These are phyloP conservation scores for Botryotinia calthae DNA, from an alignment of 2,329 filamentous ascomycete species.

Conservation along the genomic window DNA sequence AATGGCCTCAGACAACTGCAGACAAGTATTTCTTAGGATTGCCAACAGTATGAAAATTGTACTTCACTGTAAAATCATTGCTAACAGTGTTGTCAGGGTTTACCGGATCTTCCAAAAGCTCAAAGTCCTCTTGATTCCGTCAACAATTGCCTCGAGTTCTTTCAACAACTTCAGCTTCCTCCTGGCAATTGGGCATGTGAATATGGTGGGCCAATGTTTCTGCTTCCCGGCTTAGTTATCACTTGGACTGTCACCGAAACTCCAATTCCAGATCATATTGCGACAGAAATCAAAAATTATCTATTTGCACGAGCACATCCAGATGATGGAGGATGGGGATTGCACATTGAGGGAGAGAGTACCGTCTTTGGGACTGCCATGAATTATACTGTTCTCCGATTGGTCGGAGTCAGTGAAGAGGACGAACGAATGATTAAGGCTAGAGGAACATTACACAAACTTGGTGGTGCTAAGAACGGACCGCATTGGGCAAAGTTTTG, in stretches of 20 bases:
- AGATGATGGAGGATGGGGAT: constrained; percentile 91
- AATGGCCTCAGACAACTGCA: constrained; percentile 84
- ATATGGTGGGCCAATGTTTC: constrained; percentile 96
- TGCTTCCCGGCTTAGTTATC: constrained; percentile 81
- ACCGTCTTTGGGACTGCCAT: constrained; percentile 86
- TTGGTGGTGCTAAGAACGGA: constrained; percentile 78
- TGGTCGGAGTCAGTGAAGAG: constrained; percentile 80
- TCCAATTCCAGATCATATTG: constrained; percentile 74
- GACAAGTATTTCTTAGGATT: constrained; percentile 87
- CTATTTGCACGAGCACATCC: constrained; percentile 74
- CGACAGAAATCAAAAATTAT: constrained; percentile 91
- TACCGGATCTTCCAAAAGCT: constrained; percentile 68
- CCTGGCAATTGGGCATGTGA: constrained; percentile 96
- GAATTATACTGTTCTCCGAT: constrained; percentile 79
- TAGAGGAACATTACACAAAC: constrained; percentile 73
- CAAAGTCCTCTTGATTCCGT: constrained; percentile 74
- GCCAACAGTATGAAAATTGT: constrained; percentile 59
- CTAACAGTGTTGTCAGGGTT: constrained; percentile 52
- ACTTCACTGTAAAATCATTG: neutral
- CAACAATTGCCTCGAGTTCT: constrained; percentile 81
- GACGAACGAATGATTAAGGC: constrained; percentile 85
- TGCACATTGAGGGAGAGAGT: constrained; percentile 92
- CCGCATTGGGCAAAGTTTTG: constrained; percentile 99
- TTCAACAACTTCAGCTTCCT: constrained; percentile 81
- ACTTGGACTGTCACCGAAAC: constrained; percentile 88